Evolutionary conservation across 345 rosid species (phyloP).

Genomic region (Cardiospermum halicacabum): DNA sequence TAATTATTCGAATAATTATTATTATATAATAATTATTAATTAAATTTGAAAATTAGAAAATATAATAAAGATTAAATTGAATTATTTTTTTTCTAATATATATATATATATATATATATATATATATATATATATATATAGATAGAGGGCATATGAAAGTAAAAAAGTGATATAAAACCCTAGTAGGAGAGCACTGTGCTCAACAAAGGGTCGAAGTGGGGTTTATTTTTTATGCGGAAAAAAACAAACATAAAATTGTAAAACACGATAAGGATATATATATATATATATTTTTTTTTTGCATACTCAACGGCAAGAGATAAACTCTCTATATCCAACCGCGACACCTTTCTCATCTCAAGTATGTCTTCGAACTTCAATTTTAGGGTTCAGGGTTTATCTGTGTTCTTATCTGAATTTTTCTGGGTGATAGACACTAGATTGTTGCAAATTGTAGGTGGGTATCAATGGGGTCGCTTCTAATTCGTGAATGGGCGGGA

Average conservation of each 20-base stretch:
- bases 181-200: too few relatives aligned
- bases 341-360: neutral
- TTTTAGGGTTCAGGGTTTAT: constrained; percentile 21
- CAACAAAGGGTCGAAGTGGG: too few relatives aligned
- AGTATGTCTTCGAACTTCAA: neutral
- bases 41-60: too few relatives aligned
- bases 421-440: neutral
- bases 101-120: too few relatives aligned
- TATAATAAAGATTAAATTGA: too few relatives aligned
- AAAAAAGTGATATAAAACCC: neutral
- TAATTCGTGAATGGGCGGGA: constrained; percentile 71
- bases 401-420: neutral
- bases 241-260: neutral
- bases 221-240: constrained; percentile 1
- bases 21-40: too few relatives aligned
- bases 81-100: too few relatives aligned
- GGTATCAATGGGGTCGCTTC: constrained; percentile 37
- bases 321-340: neutral
- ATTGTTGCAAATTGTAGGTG: neutral
- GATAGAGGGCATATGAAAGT: too few relatives aligned
- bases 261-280: neutral
- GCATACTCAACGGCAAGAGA: neutral
- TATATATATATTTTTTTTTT: too few relatives aligned
- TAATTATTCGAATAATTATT: too few relatives aligned
- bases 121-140: too few relatives aligned